Conservation (phyloP, 768 basidiomycete genomes). For the Glaciozyma martinii region DNA sequence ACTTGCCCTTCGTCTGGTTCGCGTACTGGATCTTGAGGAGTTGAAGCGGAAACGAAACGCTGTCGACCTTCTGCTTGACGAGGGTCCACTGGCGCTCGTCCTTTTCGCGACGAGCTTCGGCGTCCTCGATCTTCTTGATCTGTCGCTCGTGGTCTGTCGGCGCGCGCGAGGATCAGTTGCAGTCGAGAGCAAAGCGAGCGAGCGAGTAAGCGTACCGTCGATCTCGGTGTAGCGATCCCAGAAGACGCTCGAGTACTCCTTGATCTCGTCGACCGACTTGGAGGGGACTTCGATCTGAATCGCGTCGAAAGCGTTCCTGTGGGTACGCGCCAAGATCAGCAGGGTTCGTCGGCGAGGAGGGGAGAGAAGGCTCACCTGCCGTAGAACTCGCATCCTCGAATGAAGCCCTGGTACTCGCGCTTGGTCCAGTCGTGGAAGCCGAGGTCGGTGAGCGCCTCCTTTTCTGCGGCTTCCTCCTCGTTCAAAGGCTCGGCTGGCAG, state of each 20-base stretch:
- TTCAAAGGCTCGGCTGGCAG: slow-evolving; percentile 71
- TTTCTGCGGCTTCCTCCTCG: slow-evolving; percentile 73
- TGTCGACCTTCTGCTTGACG: slow-evolving; percentile 69
- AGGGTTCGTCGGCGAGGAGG: slow-evolving; percentile 44
- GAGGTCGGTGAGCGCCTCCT: slow-evolving; percentile 63
- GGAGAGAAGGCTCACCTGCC: slow-evolving; percentile 42
- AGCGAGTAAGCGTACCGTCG: slow-evolving; percentile 39
- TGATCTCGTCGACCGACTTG: slow-evolving; percentile 70
- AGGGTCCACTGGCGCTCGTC: slow-evolving; percentile 69
- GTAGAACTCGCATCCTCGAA: slow-evolving; percentile 64
- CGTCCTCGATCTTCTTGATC: slow-evolving; percentile 72
- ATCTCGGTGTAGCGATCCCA: slow-evolving; percentile 81
- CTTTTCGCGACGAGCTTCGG: slow-evolving; percentile 71
- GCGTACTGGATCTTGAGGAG: slow-evolving; percentile 89
- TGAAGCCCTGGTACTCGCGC: slow-evolving; percentile 85
- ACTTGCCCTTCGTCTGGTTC: slow-evolving; percentile 78
- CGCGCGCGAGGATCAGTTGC: neutral
- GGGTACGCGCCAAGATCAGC: slow-evolving; percentile 41
- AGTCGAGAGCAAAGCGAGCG: neutral
- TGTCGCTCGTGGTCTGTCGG: slow-evolving; percentile 64
- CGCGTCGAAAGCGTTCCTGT: slow-evolving; percentile 37
- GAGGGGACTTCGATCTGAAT: slow-evolving; percentile 69
- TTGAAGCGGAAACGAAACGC: slow-evolving; percentile 85
- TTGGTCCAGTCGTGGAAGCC: slow-evolving; percentile 89
- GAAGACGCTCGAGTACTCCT: slow-evolving; percentile 71